A percentile compares a stretch with the other conserved stretches of the same genome.
These are phyloP conservation scores for Pistacia vera DNA, from an alignment of 345 rosid genomes.

Conservation along the genomic window DNA sequence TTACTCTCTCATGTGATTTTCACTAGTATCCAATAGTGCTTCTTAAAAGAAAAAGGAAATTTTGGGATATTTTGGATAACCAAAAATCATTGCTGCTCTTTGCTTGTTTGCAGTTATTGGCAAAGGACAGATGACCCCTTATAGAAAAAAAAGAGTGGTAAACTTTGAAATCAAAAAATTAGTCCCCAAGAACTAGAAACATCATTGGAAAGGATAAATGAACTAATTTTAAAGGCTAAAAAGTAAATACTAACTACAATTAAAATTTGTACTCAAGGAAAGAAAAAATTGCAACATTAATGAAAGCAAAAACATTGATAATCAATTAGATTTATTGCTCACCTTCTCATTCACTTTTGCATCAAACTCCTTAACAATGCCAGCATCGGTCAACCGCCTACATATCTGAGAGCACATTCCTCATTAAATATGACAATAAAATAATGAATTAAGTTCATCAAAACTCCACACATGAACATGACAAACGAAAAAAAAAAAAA, in stretches of 20 bases:
- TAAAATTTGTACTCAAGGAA: neutral
- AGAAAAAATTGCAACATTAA: neutral
- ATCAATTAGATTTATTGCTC: conserved; percentile 2
- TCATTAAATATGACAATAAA: conserved; percentile 22
- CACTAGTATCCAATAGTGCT: neutral
- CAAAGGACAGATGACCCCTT: neutral
- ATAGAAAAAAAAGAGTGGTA: neutral
- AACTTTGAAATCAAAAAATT: conserved; percentile 2
- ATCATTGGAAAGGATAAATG: neutral
- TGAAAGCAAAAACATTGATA: neutral
- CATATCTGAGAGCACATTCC: conserved; percentile 51
- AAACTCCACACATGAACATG: neutral
- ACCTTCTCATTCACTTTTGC: conserved; percentile 85
- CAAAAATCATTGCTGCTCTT: neutral
- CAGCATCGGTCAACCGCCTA: conserved; percentile 76
- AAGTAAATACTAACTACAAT: neutral
- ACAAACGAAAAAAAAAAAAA: neutral
- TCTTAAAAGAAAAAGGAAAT: neutral
- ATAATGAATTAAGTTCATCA: conserved; percentile 9
- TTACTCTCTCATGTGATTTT: neutral
- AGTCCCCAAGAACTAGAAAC: neutral
- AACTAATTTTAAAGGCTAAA: neutral
- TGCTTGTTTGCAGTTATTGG: neutral
- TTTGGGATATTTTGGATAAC: neutral
- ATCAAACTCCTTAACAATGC: conserved; percentile 69